phyloP scores from a whole-genome alignment of 176 grass and related monocot species.

The Bonia amplexicaulis region DNA sequence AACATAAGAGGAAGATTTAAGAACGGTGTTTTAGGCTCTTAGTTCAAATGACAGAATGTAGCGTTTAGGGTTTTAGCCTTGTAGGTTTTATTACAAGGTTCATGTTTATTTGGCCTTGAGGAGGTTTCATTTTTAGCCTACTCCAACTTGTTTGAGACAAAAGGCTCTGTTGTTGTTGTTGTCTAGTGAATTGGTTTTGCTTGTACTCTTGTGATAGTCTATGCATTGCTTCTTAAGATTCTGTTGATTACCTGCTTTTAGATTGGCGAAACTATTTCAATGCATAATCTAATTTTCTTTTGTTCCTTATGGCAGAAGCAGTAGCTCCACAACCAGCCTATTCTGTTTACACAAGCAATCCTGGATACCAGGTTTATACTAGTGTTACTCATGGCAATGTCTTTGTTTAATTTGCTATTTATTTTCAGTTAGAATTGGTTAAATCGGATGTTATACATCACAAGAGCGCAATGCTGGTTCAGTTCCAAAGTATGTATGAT shows the following conservation, averaged over 20 bases:
- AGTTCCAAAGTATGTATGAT: slow-evolving; percentile 2
- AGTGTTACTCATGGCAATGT: background rate
- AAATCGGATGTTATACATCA: background rate
- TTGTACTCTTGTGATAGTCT: background rate
- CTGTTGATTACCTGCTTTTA: background rate
- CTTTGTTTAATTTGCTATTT: background rate
- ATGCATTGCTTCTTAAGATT: background rate
- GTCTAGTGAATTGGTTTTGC: background rate
- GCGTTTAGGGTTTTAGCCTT: no score
- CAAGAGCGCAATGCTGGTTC: background rate
- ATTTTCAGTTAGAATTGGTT: slow-evolving; percentile 6
- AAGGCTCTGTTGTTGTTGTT: no score
- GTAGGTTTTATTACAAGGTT: no score
- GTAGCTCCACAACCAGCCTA: slow-evolving; percentile 12
- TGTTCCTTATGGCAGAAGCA: slow-evolving; percentile 5
- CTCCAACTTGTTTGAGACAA: no score
- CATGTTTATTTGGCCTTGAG: no score
- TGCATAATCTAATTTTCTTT: slow-evolving; percentile 15
- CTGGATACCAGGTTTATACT: slow-evolving; percentile 42
- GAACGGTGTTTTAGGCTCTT: no score
- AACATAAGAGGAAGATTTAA: no score
- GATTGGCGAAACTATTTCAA: background rate
- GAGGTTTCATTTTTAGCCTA: no score
- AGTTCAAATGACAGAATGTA: no score
- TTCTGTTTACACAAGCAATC: slow-evolving; percentile 41